Evolutionary conservation across 1,284 basidiomycete species (phyloP), one percentile per base, ranked within the genome.

Genomic region (Apiotrichum laibachii): DNA sequence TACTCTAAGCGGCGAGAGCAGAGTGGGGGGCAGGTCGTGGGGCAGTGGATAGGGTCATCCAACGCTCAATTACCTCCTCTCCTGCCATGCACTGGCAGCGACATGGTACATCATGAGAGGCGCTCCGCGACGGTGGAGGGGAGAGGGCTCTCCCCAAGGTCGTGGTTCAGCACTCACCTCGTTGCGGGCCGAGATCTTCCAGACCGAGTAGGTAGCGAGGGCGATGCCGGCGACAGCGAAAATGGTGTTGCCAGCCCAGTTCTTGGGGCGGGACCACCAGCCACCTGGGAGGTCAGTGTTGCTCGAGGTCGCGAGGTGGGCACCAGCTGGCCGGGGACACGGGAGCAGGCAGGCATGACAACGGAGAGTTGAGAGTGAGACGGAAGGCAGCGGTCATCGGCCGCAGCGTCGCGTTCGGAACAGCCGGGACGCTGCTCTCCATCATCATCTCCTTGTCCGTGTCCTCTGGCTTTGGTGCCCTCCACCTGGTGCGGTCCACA

Each of bases 181-280:
- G 61, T 79, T 76, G 35, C 76, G 71, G 7, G 82, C 81, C 54
- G 79, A 80, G 61, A 80, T 71, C 21, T 69, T 74, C 80, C 81
- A 84, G 33, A 82, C 72, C 21, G 78, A 79, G 57, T 78, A 82
- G 6, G 77, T 79, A 6, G 77, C 72, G 42, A 81, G 53, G 5
- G 68, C 78, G 63, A 83, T 80, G 18, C 80, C 81, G 42, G 75
- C 72, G 43, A 75, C 67, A 53, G 76, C 76, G 59, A 83, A 68
- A 3, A 73, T 77, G 8, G 83, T 84, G 73, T 82, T 83, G 46
- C 76, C 62, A 44, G 70, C 74, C 83, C 83, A 84, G 75, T 83
- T 83, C 15, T 72, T 66, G 26, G 83, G 83, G 33, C 81, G 75
- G 50, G 81, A 79, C 83, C 83, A 84, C 82, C 82, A 84, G 53